Evolutionary conservation across 78 protist species (phyloP), one percentile per base, ranked within the genome.

Genomic region (Monocercomonoides exilis): DNA sequence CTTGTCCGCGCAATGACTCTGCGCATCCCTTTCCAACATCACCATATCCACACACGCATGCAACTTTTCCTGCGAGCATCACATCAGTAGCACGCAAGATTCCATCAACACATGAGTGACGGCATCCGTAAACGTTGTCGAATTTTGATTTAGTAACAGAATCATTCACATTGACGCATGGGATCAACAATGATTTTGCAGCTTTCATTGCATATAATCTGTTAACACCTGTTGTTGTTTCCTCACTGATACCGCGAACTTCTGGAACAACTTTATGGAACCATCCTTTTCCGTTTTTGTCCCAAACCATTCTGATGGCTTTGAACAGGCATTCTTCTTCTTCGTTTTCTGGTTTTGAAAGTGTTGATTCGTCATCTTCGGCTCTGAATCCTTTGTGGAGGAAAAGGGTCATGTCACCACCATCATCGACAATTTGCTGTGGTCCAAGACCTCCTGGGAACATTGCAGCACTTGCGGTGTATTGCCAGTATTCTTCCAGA

Each of bases 171-270:
- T 98, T 96, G 95, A 98, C 95, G 88, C 99, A 97, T 46, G 99
- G 98, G 92, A 97, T 86, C 89, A 92, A 91, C n/a, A 98, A 94
- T 85, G 85, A 70, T 64, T 94, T 96, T 21, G 38, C 89, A 81
- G 92, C 85, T 82, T 84, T 88, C 99, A 96, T 94, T 88, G 91
- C 84, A 90, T 95, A 80, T 84, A 98, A 93, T 90, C 96, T 92
- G 96, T 96, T 96, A 84, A 97, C 99, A 87, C 99, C 99, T 38
- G 99, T 98, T 89, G 99, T 98, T 91, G 99, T 98, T 93, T 98
- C 99, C 95, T 98, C 99, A 29, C 98, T 95, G 54, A 97, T 91
- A 54, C 99, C 99, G 84, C 89, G 89, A 89, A 96, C 88, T 42
- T 93, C 86, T 4, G 64, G 92, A 33, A 92, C 94, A n/a, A 91